A percentile compares a stretch with the other conserved stretches of the same genome.
Evolutionary conservation across 805 yeast species (phyloP).

Genomic region (Candida maltosa): DNA sequence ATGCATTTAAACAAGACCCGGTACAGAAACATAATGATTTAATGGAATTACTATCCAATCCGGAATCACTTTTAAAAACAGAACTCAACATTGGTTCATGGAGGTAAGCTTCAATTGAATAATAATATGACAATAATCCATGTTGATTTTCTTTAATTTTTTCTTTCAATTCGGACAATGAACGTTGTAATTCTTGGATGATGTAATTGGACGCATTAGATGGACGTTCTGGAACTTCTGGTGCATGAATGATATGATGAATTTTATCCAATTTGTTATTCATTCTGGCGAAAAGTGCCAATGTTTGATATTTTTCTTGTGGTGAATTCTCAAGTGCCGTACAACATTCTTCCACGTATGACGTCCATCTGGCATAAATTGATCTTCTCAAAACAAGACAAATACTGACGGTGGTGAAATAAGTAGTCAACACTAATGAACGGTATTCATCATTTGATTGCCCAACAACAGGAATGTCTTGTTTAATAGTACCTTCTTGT

Average conservation of each 20-base stretch:
- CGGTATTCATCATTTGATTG: conserved; percentile 15
- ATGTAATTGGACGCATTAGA: conserved; percentile 35
- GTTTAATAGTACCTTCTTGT: conserved; percentile 11
- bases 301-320: conserved; percentile 28
- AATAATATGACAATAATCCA: conserved; percentile 47
- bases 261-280: conserved; percentile 61
- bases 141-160: conserved; percentile 38
- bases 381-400: conserved; percentile 65
- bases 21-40: conserved; percentile 50
- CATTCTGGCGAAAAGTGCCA: conserved; percentile 59
- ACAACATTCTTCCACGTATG: conserved; percentile 63
- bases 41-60: conserved; percentile 26
- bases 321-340: conserved; percentile 37
- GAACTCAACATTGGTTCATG: conserved; percentile 50
- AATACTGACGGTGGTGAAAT: conserved; percentile 59
- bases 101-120: conserved; percentile 64
- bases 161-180: conserved; percentile 38
- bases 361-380: conserved; percentile 60
- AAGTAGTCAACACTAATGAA: conserved; percentile 54
- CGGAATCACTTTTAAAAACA: conserved; percentile 12
- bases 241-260: conserved; percentile 45
- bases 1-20: conserved; percentile 48
- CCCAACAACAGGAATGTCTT: conserved; percentile 3
- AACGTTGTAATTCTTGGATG: conserved; percentile 47
- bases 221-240: conserved; percentile 18